Base-by-base conservation (phyloP, 768 basidiomycete species). In the Sarcodon aspratus region DNA sequence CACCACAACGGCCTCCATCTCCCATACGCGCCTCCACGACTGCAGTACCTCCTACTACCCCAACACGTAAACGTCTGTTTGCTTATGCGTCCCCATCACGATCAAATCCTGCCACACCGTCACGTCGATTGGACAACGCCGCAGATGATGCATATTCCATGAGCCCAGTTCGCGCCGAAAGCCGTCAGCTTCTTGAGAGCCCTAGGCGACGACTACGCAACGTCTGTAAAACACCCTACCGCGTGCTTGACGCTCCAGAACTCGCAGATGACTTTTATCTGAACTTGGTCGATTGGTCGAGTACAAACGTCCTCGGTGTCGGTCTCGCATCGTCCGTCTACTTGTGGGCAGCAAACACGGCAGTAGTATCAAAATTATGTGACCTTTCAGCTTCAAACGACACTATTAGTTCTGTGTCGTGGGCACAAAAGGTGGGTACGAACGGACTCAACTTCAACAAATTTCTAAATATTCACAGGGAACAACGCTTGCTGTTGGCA, bases 211-310 rank as follows among this genome's bases (percentile, higher is more conserved):
- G 82, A 50, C 76, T 88, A 7, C 79, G 95, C 40, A 82, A 73
- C 50, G 86, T 97, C 1, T 85, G 85, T 69, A 93, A 95, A 64
- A 96, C 94, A 0, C 95, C 95, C 2, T 98, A 95, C 69, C 81
- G 96, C 50, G 95, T 97, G 1, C 76, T 98, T 33, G 95, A 99
- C 61, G 95, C 95, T 7, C 96, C 95, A 0, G 94, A 98, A 48
- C 79, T 99, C 10, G 91, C 92, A 31, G 95, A 98, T 61, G 95
- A 99, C 63, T 99, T 97, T 65, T 98, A 99, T 60, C 83, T 99
- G 53, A 98, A 98, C 60, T 75, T 98, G 9, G 93, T 98, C 18
- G 94, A 97, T 54, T 98, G 96, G 96, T 90, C 87, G 2, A 85
- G 82, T 47, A 94, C 89, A 5, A 98, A 98, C 60, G 82, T 97